These are phyloP conservation scores for Lantana camara DNA, from an alignment of 257 asterid species.

Conservation along the genomic window DNA sequence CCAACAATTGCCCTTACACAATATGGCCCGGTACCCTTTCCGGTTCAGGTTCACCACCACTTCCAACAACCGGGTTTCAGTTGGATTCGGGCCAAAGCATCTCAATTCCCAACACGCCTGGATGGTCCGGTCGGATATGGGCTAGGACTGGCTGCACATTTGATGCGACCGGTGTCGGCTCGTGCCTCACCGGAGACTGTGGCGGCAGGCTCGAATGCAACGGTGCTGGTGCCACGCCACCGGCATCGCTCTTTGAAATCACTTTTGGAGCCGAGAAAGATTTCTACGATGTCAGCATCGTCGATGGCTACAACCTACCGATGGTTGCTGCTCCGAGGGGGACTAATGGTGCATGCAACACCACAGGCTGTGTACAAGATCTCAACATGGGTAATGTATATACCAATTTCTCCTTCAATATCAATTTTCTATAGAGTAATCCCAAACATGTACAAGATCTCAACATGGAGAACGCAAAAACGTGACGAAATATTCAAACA, in stretches of 20 bases:
- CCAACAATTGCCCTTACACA: conserved; percentile 66
- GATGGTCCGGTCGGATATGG: conserved; percentile 92
- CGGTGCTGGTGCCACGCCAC: conserved; percentile 82
- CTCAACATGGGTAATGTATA: conserved; percentile 61
- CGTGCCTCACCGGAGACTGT: conserved; percentile 83
- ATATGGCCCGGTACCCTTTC: conserved; percentile 90
- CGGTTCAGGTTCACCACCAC: conserved; percentile 69
- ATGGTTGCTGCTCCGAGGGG: conserved; percentile 61
- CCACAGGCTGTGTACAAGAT: conserved; percentile 70
- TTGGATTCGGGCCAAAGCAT: conserved; percentile 63
- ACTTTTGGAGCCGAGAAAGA: conserved; percentile 69
- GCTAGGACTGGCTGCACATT: conserved; percentile 84
- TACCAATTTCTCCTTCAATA: background rate
- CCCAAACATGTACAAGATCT: background rate
- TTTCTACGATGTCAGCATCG: conserved; percentile 78
- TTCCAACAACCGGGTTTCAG: conserved; percentile 74
- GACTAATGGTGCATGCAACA: conserved; percentile 53
- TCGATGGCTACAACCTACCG: conserved; percentile 81
- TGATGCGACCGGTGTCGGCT: conserved; percentile 59
- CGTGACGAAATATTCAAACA: conserved; percentile 33
- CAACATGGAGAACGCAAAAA: too few relatives aligned
- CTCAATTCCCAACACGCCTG: conserved; percentile 49
- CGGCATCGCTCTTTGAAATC: conserved; percentile 79
- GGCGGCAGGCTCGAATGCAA: conserved; percentile 75
- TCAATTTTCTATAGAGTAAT: too few relatives aligned